A percentile compares a stretch with the other conserved stretches of the same genome.
Conservation (phyloP, 257 asterid species). For the Solanum etuberosum region DNA sequence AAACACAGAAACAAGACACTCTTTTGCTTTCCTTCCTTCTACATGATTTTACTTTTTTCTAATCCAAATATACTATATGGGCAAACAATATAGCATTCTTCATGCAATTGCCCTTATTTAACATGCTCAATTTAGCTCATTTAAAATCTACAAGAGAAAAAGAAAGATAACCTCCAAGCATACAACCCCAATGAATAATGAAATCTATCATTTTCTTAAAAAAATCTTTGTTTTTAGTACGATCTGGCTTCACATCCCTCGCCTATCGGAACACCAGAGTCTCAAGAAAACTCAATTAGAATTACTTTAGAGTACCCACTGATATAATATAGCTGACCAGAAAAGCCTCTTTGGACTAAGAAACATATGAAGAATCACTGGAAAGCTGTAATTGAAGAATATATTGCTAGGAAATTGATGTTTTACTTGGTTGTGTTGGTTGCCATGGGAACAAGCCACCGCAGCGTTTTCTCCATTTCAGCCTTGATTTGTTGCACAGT, state of each 20-base stretch:
- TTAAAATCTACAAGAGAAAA: not conserved
- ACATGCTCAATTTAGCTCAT: not conserved
- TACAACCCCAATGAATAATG: not conserved
- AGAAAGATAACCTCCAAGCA: not conserved
- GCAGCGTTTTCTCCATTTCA: slow-evolving; percentile 92
- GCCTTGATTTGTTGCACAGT: slow-evolving; percentile 61
- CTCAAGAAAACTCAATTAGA: not conserved
- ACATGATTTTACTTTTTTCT: not conserved
- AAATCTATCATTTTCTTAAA: not conserved
- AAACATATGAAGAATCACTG: not conserved
- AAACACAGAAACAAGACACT: not conserved
- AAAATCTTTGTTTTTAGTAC: not conserved
- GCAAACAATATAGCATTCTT: not conserved
- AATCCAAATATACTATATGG: not conserved
- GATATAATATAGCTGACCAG: not conserved
- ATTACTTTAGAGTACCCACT: not conserved
- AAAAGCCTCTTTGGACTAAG: not conserved
- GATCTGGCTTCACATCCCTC: not conserved
- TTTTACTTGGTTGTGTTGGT: slow-evolving; percentile 88
- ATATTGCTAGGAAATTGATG: not conserved
- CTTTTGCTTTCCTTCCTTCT: not conserved
- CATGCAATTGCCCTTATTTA: not conserved
- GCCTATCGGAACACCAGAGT: not conserved
- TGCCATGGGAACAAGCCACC: slow-evolving; percentile 94
- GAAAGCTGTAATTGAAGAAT: not conserved